These are phyloP conservation scores for Lachnellula occidentalis DNA, from an alignment of 2,329 filamentous ascomycete genomes.

Conservation along the genomic window DNA sequence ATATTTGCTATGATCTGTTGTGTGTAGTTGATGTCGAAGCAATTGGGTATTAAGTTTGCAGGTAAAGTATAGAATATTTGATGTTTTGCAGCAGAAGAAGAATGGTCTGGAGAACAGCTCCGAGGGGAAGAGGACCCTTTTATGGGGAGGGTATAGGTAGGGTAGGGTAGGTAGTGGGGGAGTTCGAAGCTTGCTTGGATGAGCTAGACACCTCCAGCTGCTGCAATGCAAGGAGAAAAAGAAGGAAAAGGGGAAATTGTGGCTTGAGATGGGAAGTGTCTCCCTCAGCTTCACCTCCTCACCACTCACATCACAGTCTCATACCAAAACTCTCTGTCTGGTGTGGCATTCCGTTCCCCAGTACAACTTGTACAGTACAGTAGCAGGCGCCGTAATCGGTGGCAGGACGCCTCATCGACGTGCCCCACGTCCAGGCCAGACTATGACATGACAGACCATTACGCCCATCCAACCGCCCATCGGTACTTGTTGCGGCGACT, in stretches of 20 bases:
- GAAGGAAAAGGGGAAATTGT: not conserved
- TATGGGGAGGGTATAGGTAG: not conserved
- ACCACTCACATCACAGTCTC: not conserved
- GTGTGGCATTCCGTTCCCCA: not conserved
- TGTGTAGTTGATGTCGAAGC: not conserved
- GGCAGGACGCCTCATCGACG: not conserved
- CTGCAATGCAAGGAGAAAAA: not conserved
- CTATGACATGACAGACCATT: not conserved
- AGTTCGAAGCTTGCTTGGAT: not conserved
- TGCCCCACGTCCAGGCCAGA: not conserved
- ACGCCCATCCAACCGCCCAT: not conserved
- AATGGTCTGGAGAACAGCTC: not conserved
- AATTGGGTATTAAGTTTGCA: not conserved
- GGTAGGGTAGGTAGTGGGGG: not conserved
- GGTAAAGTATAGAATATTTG: not conserved
- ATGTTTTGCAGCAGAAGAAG: not conserved
- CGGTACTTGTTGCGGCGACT: not conserved
- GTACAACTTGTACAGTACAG: not conserved
- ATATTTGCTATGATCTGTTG: constrained; percentile 39
- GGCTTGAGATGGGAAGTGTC: not conserved
- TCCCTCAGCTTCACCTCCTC: not conserved
- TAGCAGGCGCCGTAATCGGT: not conserved
- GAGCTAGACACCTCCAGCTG: not conserved
- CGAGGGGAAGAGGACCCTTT: constrained; percentile 1
- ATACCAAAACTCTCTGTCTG: not conserved